Base-by-base conservation (phyloP, 2,329 filamentous ascomycete genomes). In the Myriosclerotinia curreyana region DNA sequence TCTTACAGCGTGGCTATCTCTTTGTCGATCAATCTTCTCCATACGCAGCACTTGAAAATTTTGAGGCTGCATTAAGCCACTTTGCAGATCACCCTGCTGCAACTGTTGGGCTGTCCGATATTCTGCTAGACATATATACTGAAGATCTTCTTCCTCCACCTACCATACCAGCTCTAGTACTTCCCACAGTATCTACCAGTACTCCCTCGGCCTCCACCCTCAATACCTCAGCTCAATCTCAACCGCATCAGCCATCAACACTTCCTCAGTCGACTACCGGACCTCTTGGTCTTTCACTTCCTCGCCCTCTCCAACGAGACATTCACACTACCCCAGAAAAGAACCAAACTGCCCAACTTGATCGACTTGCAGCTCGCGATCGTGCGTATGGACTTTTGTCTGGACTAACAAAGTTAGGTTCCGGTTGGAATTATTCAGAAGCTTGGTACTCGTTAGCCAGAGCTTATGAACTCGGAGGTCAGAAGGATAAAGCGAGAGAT, bases 391-490 rank as follows among this genome's bases (percentile, higher is more conserved):
- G 88, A 15, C 82, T 99, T 20, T 80, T 99, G 3, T 90, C 89
- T 0, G 85, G 86, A 0, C 79, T 98, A 61, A 98, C 93, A 2
- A 96, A 92, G 75, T 83, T 93, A 11, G 94, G 94, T 11, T 82
- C 81, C 15, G 91, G 92, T 0, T 99, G 95, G 95, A 94, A 97
- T 76, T 85, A 89, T 74, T 87, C 91, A 0, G 95, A 98, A 74
- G 95, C 94, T 6, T 99, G 95, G 95, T 94, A 92, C 73, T 85
- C 89, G 5, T 83, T 99, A 42, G 91, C 92, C 0, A 82, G 92
- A 67, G 92, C 91, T 12, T 91, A 97, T 73, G 95, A 99, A 76
- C 86, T 92, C 74, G 90, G 91, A 64, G 90, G 89, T 0, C 91
- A 96, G 78, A 77, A 86, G 1, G 90, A 95, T 46, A 96, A 94